These are phyloP conservation scores for Sambucus nigra DNA, from an alignment of 129 eudicot species.

Conservation along the genomic window DNA sequence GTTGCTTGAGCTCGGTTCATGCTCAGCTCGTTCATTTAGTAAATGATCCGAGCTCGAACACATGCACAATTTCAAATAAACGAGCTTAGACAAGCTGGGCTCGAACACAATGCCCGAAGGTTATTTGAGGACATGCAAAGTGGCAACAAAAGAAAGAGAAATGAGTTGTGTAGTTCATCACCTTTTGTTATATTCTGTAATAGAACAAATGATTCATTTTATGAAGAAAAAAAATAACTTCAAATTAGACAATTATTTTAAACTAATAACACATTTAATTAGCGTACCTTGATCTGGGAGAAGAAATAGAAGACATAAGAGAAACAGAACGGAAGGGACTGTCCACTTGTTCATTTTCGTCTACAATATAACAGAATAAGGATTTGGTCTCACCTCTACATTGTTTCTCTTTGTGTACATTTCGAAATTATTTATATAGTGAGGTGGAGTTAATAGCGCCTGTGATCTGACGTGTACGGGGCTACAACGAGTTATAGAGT, in stretches of 20 bases:
- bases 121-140: too few relatives aligned
- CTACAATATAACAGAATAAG: not conserved
- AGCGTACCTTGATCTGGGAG: constrained; percentile 85
- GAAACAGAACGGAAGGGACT: constrained; percentile 60
- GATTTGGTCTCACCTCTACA: not conserved
- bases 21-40: too few relatives aligned
- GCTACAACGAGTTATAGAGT: constrained; percentile 13
- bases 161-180: too few relatives aligned
- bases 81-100: too few relatives aligned
- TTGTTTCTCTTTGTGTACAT: constrained; percentile 5
- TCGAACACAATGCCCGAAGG: too few relatives aligned
- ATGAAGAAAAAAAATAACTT: not conserved
- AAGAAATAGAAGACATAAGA: constrained; percentile 72
- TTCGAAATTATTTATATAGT: constrained; percentile 17
- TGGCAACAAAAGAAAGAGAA: too few relatives aligned
- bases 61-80: too few relatives aligned
- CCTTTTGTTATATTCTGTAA: too few relatives aligned
- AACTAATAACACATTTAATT: too few relatives aligned
- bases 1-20: too few relatives aligned
- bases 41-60: too few relatives aligned
- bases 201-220: not conserved
- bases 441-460: not conserved
- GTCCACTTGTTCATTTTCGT: constrained; percentile 82
- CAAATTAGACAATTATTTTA: too few relatives aligned
- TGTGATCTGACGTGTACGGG: not conserved